Evolutionary conservation across 495 filamentous ascomycete species (phyloP), one percentile per base, ranked within the genome.

Genomic region (Endocarpon pusillum): DNA sequence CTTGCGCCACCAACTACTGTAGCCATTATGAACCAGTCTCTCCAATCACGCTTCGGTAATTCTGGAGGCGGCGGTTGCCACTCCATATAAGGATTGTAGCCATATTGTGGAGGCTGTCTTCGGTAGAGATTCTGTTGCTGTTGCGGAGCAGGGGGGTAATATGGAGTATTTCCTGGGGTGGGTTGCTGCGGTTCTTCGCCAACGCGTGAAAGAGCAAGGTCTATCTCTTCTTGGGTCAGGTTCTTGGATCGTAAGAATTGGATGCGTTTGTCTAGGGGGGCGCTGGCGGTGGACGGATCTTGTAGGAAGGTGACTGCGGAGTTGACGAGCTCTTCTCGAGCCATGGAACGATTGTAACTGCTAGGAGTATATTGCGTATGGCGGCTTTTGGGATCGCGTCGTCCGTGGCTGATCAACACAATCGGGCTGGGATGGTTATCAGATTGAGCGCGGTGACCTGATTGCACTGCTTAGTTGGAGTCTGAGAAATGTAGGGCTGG

Each of bases 1-100:
- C 80, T 66, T 3, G 91, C 74, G 24, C 83, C 81, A 26, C 80
- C 77, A 41, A 87, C 75, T 6, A 92, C 78, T 0, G 85, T 94
- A 6, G 86, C 85, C 81, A 92, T 83, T 43, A 94, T 92, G 51
- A 94, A 99, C 79, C 81, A 94, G 46, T 99, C 89, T 31, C 89
- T 69, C 89, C 89, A 99, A 52, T 99, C 89, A 41, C 89, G 69
- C 45, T 72, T 75, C 4, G 89, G 82, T 18, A 62, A 47, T 39
- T 56, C 59, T 19, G 32, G 21, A 68, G 76, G 74, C 12, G 73
- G 66, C 34, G 71, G 72, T 37, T 76, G 77, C 52, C 84, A 91
- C 51, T 72, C 73, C 32, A 62, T 62, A 45, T 81, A 83, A 38
- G 68, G 69, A 16, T 58, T 56, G 45, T 68, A 70, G 34, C 71